Base-by-base conservation (phyloP, 148 eudicot species). In the Cornus florida region DNA sequence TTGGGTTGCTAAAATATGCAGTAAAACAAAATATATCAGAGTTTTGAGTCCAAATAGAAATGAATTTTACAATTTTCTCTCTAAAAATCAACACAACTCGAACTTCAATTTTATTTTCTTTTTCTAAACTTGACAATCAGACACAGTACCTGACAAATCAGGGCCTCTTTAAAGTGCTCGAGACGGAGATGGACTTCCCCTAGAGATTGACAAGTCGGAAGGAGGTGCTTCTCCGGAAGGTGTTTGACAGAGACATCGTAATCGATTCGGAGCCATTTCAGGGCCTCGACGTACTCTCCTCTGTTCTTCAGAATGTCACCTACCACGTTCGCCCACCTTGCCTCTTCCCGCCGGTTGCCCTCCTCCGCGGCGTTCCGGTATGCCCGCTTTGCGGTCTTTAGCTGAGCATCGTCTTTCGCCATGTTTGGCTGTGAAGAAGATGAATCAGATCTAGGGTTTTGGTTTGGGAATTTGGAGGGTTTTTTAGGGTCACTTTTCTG, bases 321-420 rank as follows among this genome's bases (percentile, higher is more conserved):
- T 66, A 97, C 87, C 28, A 94, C 85, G 77, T 97, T 97, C n/a
- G 99, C 97, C 98, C 98, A 97, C 57, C 95, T 82, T 35, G 99
- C 99, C 81, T 97, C 94, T 81, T 97, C 99, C 84, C 80, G 85
- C 3, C 88, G 86, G 70, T 92, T 92, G 6, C 97, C 98, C 28
- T 83, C 87, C 56, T 72, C 90, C 39, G 62, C 67, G 16, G 98
- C 98, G 35, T 74, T 84, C 75, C 84, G 72, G 81, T 90, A 91
- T 14, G 95, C 86, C 20, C 80, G 81, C 81, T 90, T 94, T 23
- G 99, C 98, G 19, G 77, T 80, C 7, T 41, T 68, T 7, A 94
- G 83, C 38, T 86, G 89, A 24, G 81, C 70, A 3, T 89, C 92
- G 66, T 87, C 88, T 74, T 79, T 87, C 53, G 57, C 78, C 95